These are phyloP conservation scores for Inga laurina DNA, from an alignment of 306 rosid species.

Conservation along the genomic window DNA sequence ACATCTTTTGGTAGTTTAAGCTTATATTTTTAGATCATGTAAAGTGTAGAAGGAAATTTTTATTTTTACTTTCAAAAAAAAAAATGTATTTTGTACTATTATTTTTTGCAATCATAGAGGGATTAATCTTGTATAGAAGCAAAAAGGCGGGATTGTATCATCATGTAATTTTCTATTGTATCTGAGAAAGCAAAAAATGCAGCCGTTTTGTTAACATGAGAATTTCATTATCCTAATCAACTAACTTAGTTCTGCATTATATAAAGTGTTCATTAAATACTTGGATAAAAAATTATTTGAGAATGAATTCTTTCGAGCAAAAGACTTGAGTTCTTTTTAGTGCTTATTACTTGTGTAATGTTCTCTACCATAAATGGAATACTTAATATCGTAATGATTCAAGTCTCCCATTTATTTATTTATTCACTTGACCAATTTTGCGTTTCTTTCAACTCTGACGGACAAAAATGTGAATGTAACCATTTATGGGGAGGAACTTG, in stretches of 20 bases:
- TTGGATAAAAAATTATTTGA: no score
- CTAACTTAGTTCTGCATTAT: not conserved
- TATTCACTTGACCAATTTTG: no score
- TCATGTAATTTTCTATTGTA: constrained; percentile 2
- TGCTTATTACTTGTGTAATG: not conserved
- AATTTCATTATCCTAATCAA: not conserved
- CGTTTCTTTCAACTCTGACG: no score
- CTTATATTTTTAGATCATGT: not conserved
- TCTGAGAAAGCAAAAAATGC: not conserved
- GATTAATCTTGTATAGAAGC: constrained; percentile 4
- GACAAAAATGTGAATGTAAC: no score
- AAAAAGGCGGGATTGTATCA: not conserved
- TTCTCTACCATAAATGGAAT: no score
- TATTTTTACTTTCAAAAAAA: not conserved
- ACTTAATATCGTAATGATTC: no score
- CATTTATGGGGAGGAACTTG: no score
- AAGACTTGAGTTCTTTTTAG: not conserved
- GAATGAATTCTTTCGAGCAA: not conserved
- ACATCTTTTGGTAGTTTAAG: not conserved
- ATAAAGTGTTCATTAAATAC: no score
- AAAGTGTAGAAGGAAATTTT: not conserved
- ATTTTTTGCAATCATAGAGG: not conserved
- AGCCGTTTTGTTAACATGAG: not conserved
- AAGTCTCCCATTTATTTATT: no score
- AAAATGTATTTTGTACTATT: not conserved